phyloP scores from a whole-genome alignment of 352 stramenopile genomes.

The Phytophthora uliginosa region DNA sequence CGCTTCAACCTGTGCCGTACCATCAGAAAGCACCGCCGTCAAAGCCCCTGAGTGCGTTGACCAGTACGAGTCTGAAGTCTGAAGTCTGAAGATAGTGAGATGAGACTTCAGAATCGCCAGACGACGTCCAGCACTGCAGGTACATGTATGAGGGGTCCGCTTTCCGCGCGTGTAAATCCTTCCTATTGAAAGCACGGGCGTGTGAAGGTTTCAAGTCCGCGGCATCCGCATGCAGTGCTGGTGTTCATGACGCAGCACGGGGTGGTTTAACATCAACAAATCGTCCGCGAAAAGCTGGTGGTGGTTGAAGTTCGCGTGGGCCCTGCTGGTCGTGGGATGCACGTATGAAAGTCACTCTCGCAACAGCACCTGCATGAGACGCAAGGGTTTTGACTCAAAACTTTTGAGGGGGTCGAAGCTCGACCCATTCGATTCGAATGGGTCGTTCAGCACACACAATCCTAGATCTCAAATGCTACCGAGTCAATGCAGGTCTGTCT shows the following conservation, averaged over 20 bases:
- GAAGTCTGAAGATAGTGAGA: constrained; percentile 43
- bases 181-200: not conserved
- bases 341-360: too few relatives aligned
- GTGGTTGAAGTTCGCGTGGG: constrained; percentile 38
- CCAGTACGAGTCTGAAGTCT: constrained; percentile 11
- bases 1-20: constrained; percentile 21
- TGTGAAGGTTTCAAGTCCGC: not conserved
- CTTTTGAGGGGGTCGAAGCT: too few relatives aligned
- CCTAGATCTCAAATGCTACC: too few relatives aligned
- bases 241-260: constrained; percentile 1
- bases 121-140: not conserved
- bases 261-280: constrained; percentile 37
- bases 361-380: not conserved
- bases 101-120: constrained; percentile 18
- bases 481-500: too few relatives aligned
- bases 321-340: constrained; percentile 22
- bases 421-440: too few relatives aligned
- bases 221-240: not conserved
- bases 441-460: too few relatives aligned
- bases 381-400: not conserved
- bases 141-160: too few relatives aligned
- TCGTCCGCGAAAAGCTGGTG: constrained; percentile 17
- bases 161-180: not conserved
- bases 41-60: too few relatives aligned
- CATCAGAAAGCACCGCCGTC: constrained; percentile 8